These are phyloP conservation scores for Fraxinus floribunda DNA, from an alignment of 305 asterid species.

Conservation along the genomic window DNA sequence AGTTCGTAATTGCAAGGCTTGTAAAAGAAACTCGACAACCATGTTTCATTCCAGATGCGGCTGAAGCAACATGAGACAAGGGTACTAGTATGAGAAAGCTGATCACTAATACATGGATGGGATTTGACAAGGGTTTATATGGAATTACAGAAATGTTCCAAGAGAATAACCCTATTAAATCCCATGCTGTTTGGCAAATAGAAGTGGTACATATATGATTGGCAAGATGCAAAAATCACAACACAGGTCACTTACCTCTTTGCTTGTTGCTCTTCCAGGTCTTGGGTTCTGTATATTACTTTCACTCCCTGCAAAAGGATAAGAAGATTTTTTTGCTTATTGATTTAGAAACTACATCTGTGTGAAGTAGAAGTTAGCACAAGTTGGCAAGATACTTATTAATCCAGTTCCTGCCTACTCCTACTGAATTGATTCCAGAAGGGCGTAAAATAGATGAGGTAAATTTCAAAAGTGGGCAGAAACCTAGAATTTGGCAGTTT, in stretches of 20 bases:
- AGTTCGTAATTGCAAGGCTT: slow-evolving; percentile 64
- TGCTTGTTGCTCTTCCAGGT: slow-evolving; percentile 54
- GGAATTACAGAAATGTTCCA: neutral
- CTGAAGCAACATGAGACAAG: slow-evolving; percentile 26
- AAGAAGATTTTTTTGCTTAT: neutral
- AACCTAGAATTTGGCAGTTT: neutral
- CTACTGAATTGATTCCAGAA: neutral
- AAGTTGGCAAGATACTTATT: neutral
- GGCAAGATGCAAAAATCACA: neutral
- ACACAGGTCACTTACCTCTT: slow-evolving; percentile 31
- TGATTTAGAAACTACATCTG: neutral
- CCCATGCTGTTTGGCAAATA: neutral
- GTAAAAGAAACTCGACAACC: slow-evolving; percentile 55
- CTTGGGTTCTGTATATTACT: slow-evolving; percentile 48
- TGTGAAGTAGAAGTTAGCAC: neutral
- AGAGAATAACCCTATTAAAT: neutral
- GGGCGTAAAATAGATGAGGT: neutral
- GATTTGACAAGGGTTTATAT: neutral
- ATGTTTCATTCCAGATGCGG: slow-evolving; percentile 63
- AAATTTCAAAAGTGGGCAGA: neutral
- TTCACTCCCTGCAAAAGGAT: slow-evolving; percentile 43
- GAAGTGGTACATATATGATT: neutral
- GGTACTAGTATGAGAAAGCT: neutral
- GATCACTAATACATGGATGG: neutral
- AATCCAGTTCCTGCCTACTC: neutral